phyloP scores from a whole-genome alignment of 345 rosid species.

The Salix exigua region DNA sequence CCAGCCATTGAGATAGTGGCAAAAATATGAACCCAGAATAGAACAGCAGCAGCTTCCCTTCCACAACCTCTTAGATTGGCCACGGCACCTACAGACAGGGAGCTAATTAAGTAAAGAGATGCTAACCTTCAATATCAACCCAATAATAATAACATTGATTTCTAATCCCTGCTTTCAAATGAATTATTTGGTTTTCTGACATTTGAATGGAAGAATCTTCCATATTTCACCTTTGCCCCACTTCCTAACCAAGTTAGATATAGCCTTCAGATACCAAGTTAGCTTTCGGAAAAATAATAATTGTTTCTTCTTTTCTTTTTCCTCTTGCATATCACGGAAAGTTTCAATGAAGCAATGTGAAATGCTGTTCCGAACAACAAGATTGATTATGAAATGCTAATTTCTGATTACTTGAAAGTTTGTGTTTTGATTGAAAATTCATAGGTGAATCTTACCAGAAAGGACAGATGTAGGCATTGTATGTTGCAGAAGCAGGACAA shows the following conservation, averaged over 20 bases:
- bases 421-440: not conserved
- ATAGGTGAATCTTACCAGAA: slow-evolving; percentile 41
- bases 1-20: slow-evolving; percentile 89
- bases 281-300: not conserved
- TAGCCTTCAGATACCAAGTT: not conserved
- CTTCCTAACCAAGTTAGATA: not conserved
- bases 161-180: not conserved
- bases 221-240: not conserved
- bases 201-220: not conserved
- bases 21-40: slow-evolving; percentile 98
- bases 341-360: not conserved
- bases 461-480: slow-evolving; percentile 98
- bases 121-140: not conserved
- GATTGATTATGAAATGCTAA: not conserved
- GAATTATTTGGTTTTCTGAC: not conserved
- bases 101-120: not conserved
- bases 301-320: not conserved
- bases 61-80: slow-evolving; percentile 96
- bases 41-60: slow-evolving; percentile 88
- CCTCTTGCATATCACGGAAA: not conserved
- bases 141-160: not conserved
- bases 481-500: slow-evolving; percentile 88
- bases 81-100: slow-evolving; percentile 62
- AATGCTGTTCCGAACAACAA: not conserved
- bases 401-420: not conserved